Evolutionary conservation across 805 yeast genomes (phyloP).

Genomic region (Priceomyces haplophilus): DNA sequence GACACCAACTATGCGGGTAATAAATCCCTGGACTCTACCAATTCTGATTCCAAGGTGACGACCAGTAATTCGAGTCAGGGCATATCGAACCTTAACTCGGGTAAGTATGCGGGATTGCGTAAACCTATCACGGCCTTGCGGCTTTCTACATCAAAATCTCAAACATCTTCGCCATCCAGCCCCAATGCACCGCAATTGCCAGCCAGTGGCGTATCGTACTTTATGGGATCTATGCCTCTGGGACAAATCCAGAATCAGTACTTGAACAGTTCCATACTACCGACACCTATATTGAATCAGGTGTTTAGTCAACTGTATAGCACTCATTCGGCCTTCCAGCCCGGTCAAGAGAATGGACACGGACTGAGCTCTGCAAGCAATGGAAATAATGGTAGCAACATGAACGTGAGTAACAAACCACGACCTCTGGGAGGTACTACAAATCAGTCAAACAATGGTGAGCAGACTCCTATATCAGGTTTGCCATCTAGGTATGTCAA

Average conservation of each 20-base stretch:
- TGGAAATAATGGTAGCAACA: constrained; percentile 20
- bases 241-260: constrained; percentile 21
- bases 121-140: constrained; percentile 34
- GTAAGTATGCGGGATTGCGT: constrained; percentile 19
- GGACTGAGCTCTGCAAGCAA: constrained; percentile 8
- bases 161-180: constrained; percentile 38
- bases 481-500: constrained; percentile 68
- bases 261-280: constrained; percentile 19
- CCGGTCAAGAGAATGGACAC: constrained; percentile 22
- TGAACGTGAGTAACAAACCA: not conserved
- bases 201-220: constrained; percentile 16
- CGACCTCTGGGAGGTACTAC: not conserved
- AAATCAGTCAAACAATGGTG: constrained; percentile 32
- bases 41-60: constrained; percentile 6
- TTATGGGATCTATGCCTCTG: constrained; percentile 26
- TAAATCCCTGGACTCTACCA: constrained; percentile 7
- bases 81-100: constrained; percentile 8
- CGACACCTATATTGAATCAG: constrained; percentile 36
- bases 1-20: constrained; percentile 18
- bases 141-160: constrained; percentile 37
- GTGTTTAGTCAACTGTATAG: constrained; percentile 21
- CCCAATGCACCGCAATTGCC: constrained; percentile 42
- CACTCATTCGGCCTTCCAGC: constrained; percentile 12
- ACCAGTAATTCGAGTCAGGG: constrained; percentile 5
- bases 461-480: constrained; percentile 69